These are phyloP conservation scores for Leccinum subrobustum DNA, from an alignment of 1,284 basidiomycete species.

Conservation along the genomic window DNA sequence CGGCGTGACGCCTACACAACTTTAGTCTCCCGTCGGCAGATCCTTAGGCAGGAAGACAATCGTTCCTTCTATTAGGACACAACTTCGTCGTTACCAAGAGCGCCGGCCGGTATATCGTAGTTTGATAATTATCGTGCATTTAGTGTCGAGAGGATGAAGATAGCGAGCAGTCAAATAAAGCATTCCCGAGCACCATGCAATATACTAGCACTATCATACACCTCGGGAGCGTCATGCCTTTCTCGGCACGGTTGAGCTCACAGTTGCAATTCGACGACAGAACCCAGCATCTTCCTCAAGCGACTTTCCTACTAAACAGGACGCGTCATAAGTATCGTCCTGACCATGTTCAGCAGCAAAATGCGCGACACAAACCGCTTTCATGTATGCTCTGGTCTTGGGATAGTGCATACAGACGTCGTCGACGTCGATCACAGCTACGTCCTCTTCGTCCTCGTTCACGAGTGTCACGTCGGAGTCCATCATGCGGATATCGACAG, in stretches of 20 bases:
- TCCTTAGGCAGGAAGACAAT: no score
- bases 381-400: slow-evolving; percentile 18
- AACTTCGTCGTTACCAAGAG: not conserved
- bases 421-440: slow-evolving; percentile 17
- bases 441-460: slow-evolving; percentile 21
- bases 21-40: no score
- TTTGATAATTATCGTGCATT: not conserved
- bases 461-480: slow-evolving; percentile 34
- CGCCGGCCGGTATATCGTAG: not conserved
- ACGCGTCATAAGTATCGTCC: not conserved
- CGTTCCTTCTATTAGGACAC: not conserved
- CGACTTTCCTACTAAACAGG: slow-evolving; percentile 17
- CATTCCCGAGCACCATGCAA: not conserved
- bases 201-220: not conserved
- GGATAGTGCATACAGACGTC: slow-evolving; percentile 21
- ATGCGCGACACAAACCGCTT: slow-evolving; percentile 21
- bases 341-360: not conserved
- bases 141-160: not conserved
- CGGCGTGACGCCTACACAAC: not conserved
- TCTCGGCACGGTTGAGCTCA: not conserved
- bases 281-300: slow-evolving; percentile 10
- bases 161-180: not conserved
- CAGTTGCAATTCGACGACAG: slow-evolving; percentile 15
- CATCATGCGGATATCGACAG: slow-evolving; percentile 11
- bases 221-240: not conserved